phyloP scores from a whole-genome alignment of 768 basidiomycete species.

The Boletus edulis region DNA sequence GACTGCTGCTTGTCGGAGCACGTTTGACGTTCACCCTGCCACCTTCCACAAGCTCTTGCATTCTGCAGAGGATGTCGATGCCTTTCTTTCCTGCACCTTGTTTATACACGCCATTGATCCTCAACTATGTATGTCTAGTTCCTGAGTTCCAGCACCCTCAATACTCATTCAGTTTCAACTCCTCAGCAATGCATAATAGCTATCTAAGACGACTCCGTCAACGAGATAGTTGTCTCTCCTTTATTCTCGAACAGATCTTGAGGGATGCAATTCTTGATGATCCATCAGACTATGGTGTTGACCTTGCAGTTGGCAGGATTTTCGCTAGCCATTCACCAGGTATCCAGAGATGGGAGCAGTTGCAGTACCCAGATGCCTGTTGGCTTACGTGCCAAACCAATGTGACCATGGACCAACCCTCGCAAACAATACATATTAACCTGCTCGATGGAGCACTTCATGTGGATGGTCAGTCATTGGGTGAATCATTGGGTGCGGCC shows the following conservation, averaged over 20 bases:
- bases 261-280: neutral
- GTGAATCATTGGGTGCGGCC: conserved; percentile 2
- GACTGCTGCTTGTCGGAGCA: too few relatives aligned
- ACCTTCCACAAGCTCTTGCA: too few relatives aligned
- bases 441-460: conserved; percentile 15
- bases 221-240: conserved; percentile 23
- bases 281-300: conserved; percentile 5
- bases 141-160: neutral
- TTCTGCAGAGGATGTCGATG: too few relatives aligned
- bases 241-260: conserved; percentile 12
- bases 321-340: conserved; percentile 5
- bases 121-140: too few relatives aligned
- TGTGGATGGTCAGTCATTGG: conserved; percentile 14
- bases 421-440: neutral
- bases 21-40: too few relatives aligned
- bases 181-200: rapidly evolving
- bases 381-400: conserved; percentile 17
- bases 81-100: too few relatives aligned
- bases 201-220: too few relatives aligned
- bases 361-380: neutral
- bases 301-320: conserved; percentile 9
- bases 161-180: too few relatives aligned
- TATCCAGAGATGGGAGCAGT: conserved; percentile 8
- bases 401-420: neutral
- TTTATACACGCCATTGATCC: too few relatives aligned